These are phyloP conservation scores for Trypanosoma rangeli DNA, from an alignment of 208 protist species.

Conservation along the genomic window DNA sequence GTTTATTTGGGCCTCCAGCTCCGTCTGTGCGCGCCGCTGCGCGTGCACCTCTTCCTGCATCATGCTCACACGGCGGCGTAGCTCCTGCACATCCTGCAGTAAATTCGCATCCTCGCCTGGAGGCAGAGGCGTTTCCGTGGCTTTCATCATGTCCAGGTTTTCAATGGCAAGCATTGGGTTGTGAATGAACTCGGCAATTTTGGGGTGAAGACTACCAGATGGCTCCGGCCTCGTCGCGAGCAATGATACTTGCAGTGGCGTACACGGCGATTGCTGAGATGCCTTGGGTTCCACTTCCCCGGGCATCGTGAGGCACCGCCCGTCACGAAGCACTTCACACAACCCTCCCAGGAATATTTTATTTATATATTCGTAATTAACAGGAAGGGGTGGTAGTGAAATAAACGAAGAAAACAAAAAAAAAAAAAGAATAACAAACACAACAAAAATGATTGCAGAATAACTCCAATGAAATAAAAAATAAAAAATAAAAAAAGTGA, in stretches of 20 bases:
- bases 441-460: too few species aligned
- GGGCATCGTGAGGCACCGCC: too few species aligned
- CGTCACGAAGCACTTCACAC: too few species aligned
- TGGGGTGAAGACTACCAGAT: not conserved
- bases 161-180: constrained; percentile 1
- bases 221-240: too few species aligned
- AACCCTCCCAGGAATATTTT: not conserved
- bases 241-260: too few species aligned
- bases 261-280: too few species aligned
- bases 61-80: constrained; percentile 1
- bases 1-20: not conserved
- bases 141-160: not conserved
- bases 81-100: not conserved
- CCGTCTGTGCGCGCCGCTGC: not conserved
- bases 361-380: not conserved
- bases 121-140: not conserved
- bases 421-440: too few species aligned
- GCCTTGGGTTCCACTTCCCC: not conserved
- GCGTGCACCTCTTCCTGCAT: constrained; percentile 6
- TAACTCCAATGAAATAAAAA: too few species aligned
- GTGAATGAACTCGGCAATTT: not conserved
- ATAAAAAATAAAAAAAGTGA: too few species aligned
- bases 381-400: too few species aligned
- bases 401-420: not conserved
- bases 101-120: not conserved